Percentiles rank a stretch among this genome's conserved stretches.
Conservation (phyloP, 2,329 filamentous ascomycete species). For the Madurella fahalii region DNA sequence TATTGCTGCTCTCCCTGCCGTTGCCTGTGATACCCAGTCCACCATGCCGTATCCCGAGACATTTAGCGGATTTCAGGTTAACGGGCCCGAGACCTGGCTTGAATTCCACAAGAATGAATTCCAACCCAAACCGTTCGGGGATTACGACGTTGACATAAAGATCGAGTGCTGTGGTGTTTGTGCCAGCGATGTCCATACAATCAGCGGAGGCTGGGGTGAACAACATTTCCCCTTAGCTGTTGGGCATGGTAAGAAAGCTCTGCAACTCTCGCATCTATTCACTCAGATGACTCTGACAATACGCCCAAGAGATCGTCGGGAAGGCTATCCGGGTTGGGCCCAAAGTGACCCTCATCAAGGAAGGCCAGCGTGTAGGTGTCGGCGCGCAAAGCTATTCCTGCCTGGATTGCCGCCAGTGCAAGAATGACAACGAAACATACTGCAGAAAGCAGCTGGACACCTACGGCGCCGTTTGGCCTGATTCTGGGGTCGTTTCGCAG, state of each 20-base stretch:
- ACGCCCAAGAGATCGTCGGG: conserved; percentile 59
- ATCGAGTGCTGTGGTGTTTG: conserved; percentile 77
- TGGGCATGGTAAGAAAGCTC: conserved; percentile 53
- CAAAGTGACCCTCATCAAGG: conserved; percentile 56
- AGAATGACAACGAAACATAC: conserved; percentile 64
- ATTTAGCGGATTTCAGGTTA: conserved; percentile 59
- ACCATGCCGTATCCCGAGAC: conserved; percentile 55
- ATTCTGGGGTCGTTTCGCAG: conserved; percentile 51
- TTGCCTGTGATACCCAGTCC: background rate
- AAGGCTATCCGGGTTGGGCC: conserved; percentile 63
- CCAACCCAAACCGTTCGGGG: conserved; percentile 79
- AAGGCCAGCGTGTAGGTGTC: conserved; percentile 64
- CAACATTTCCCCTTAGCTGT: conserved; percentile 62
- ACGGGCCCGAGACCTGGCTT: conserved; percentile 50
- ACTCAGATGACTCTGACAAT: background rate
- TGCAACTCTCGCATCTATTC: background rate
- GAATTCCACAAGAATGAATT: conserved; percentile 70
- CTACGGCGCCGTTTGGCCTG: conserved; percentile 51
- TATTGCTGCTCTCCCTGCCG: background rate
- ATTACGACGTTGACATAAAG: conserved; percentile 83
- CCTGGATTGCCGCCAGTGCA: conserved; percentile 61
- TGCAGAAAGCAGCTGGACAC: conserved; percentile 59
- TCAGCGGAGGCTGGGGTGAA: conserved; percentile 64
- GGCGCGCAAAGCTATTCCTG: conserved; percentile 64
- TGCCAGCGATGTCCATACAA: conserved; percentile 67